These are phyloP conservation scores for Claviceps sp. DNA, from an alignment of 2,329 filamentous ascomycete genomes.

Conservation along the genomic window DNA sequence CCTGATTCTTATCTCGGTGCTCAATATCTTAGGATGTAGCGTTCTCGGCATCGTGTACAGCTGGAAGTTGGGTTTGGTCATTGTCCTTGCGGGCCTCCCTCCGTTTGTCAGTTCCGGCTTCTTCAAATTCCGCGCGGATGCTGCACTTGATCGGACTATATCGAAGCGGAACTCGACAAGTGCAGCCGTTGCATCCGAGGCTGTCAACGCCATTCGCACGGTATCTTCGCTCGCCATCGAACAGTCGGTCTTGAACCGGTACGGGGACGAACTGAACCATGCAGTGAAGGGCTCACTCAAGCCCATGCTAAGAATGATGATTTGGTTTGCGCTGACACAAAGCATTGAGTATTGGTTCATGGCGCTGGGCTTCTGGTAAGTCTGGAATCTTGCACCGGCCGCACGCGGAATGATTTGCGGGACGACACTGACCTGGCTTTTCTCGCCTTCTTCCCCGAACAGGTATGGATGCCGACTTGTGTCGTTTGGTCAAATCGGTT, in stretches of 20 bases:
- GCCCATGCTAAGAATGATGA: constrained; percentile 20
- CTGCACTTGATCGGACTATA: constrained; percentile 23
- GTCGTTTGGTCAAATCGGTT: constrained; percentile 32
- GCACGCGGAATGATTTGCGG: background rate
- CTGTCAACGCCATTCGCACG: constrained; percentile 25
- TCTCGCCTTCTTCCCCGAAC: background rate
- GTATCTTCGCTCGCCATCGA: constrained; percentile 29
- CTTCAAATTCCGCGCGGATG: constrained; percentile 26
- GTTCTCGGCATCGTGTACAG: constrained; percentile 29
- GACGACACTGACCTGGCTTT: background rate
- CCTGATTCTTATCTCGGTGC: constrained; percentile 23
- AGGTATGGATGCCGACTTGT: constrained; percentile 25
- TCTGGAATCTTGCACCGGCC: background rate
- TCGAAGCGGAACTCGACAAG: constrained; percentile 22
- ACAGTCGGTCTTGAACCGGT: constrained; percentile 18
- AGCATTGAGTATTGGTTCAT: constrained; percentile 25
- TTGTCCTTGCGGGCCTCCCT: constrained; percentile 29
- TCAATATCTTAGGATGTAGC: constrained; percentile 24
- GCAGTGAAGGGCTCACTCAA: constrained; percentile 16
- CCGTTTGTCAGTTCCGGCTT: constrained; percentile 23
- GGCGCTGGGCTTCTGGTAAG: constrained; percentile 22
- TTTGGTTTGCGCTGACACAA: constrained; percentile 25
- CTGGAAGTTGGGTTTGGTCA: constrained; percentile 36
- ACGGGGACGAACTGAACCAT: constrained; percentile 15
- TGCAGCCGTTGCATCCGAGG: constrained; percentile 30